Conservation (phyloP, 2,329 filamentous ascomycete species). For the Pseudocercospora macadamiae region DNA sequence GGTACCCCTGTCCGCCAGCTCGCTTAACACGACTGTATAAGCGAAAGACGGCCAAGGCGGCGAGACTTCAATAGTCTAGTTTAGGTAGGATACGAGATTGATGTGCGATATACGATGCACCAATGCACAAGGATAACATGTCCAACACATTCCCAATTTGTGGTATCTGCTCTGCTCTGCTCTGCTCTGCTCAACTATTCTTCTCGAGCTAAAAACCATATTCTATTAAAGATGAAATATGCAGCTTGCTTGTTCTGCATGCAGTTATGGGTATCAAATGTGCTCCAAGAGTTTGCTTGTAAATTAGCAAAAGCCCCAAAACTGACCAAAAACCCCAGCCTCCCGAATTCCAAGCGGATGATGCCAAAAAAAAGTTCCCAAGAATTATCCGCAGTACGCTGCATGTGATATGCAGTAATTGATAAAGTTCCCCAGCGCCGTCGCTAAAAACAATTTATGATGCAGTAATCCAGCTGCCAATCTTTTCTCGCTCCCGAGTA, state of each 20-base stretch:
- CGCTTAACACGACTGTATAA: too few relatives aligned
- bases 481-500: slow-evolving; percentile 3
- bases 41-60: not conserved
- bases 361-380: slow-evolving; percentile 1
- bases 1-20: too few relatives aligned
- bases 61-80: not conserved
- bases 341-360: slow-evolving; percentile 8
- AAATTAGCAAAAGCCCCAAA: not conserved
- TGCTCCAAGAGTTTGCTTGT: slow-evolving; percentile 1
- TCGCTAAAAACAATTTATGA: not conserved
- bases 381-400: not conserved
- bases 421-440: not conserved
- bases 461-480: slow-evolving; percentile 10
- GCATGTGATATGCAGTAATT: not conserved
- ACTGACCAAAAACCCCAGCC: not conserved
- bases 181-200: not conserved
- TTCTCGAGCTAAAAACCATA: not conserved
- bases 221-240: slow-evolving; percentile 6
- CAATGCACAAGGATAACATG: not conserved
- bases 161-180: not conserved
- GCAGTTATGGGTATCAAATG: not conserved
- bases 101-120: not conserved
- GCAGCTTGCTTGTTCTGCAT: not conserved
- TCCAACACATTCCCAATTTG: slow-evolving; percentile 4
- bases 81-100: not conserved